phyloP scores from a whole-genome alignment of 2,329 filamentous ascomycete genomes.

The Colletotrichum kahawae region DNA sequence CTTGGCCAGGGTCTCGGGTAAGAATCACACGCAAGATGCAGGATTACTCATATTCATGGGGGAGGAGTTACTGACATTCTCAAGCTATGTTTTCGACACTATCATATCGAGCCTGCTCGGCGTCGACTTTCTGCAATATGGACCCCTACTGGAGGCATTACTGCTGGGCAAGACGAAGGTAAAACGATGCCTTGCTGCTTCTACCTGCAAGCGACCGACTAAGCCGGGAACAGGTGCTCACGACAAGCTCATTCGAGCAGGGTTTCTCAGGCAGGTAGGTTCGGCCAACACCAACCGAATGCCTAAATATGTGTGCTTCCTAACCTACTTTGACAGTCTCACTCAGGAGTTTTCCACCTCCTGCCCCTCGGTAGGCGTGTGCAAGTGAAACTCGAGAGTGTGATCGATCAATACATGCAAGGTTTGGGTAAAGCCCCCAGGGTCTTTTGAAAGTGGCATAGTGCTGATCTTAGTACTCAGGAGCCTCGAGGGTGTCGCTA shows the following conservation, averaged over 20 bases:
- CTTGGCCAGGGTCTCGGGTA: not conserved
- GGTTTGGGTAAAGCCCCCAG: slow-evolving; percentile 59
- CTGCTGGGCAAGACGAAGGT: slow-evolving; percentile 61
- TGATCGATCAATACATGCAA: slow-evolving; percentile 91
- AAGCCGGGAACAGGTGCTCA: slow-evolving; percentile 59
- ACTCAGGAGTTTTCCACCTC: slow-evolving; percentile 91
- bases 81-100: not conserved
- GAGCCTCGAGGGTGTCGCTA: slow-evolving; percentile 80
- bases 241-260: slow-evolving; percentile 70
- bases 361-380: slow-evolving; percentile 86
- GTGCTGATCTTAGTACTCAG: slow-evolving; percentile 40
- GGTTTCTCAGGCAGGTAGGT: slow-evolving; percentile 74
- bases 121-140: slow-evolving; percentile 75
- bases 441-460: not conserved
- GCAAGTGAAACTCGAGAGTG: slow-evolving; percentile 82
- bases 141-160: slow-evolving; percentile 76
- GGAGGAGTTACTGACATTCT: not conserved
- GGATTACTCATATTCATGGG: not conserved
- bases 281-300: not conserved
- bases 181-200: not conserved
- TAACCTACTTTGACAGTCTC: slow-evolving; percentile 59
- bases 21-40: not conserved
- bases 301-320: not conserved
- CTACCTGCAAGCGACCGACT: slow-evolving; percentile 17
- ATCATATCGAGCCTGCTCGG: not conserved